Base-by-base conservation (phyloP, 2,329 filamentous ascomycete species). In the Talaromyces sp. region DNA sequence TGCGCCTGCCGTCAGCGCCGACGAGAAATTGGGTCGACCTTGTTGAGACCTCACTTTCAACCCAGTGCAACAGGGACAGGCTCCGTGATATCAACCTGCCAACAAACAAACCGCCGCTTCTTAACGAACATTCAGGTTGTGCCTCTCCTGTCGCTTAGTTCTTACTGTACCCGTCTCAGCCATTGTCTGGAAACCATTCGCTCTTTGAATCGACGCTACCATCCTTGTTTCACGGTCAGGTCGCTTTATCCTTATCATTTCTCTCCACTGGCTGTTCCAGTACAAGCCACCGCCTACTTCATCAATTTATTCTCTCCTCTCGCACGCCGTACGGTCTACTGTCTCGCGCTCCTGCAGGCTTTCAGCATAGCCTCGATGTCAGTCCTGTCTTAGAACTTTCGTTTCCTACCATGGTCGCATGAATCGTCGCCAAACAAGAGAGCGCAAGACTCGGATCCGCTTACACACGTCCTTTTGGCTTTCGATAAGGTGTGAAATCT, bases 201-300 rank as follows among this genome's bases (percentile, higher is more conserved):
- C 19, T 22, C 33, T 56, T 39, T 56, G 52, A 31, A 24, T 56
- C 19, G 33, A 14, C n/a, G n/a, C n/a, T 56, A 56, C 33, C 11
- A 57, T 58, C 50, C 45, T 47, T 45, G 63, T 60, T 65, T 60
- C 45, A 39, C 16, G 45, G 22, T 41, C 62, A 45, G 41, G 33
- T 22, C 35, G 52, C 52, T 48, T 37, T 60, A 27, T 60, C 41
- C n/a, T 33, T 45, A 39, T 4, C 41, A 14, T 35, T 31, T 48
- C 33, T 13, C 31, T 48, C n/a, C 19, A 50, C 43, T 60, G 27
- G 31, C n/a, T 22, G 43, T 27, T 47, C 39, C 16, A 19, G 24
- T 33, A 37, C 27, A 43, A 50, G 31, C 31, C 31, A 39, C 52
- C 45, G 59, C 31, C 45, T 48, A 2, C 19, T 16, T 37, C 33